A percentile compares a stretch with the other conserved stretches of the same genome.
These are phyloP conservation scores for Venturia pyrina DNA, from an alignment of 2,329 filamentous ascomycete genomes.

Conservation along the genomic window DNA sequence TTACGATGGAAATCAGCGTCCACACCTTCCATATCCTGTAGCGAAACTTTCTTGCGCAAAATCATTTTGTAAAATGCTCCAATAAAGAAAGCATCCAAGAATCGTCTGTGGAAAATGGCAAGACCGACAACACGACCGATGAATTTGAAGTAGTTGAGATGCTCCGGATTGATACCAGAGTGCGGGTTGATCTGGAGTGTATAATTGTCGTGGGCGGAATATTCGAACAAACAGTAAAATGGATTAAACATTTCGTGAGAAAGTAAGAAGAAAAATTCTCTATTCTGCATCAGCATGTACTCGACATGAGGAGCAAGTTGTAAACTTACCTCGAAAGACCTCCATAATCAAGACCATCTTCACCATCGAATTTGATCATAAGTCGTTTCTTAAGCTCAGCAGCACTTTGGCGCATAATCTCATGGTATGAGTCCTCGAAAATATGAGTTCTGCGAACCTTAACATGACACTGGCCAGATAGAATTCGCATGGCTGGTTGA, in stretches of 20 bases:
- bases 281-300: conserved; percentile 20
- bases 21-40: conserved; percentile 97
- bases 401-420: conserved; percentile 93
- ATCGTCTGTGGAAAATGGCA: conserved; percentile 95
- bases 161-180: conserved; percentile 97
- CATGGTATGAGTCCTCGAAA: conserved; percentile 96
- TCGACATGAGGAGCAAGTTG: background rate
- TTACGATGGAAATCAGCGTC: conserved; percentile 97
- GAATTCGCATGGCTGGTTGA: conserved; percentile 88
- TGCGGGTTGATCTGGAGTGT: conserved; percentile 99
- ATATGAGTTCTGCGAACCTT: conserved; percentile 95
- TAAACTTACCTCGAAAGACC: conserved; percentile 65
- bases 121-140: conserved; percentile 94
- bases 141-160: conserved; percentile 99
- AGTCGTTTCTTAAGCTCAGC: conserved; percentile 94
- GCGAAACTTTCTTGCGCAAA: conserved; percentile 77
- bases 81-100: conserved; percentile 98
- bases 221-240: conserved; percentile 99
- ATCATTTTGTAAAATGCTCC: conserved; percentile 99
- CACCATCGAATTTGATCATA: conserved; percentile 99
- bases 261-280: conserved; percentile 98
- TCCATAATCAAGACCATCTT: conserved; percentile 95
- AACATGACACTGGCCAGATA: conserved; percentile 94
- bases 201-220: conserved; percentile 99
- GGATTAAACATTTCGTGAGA: conserved; percentile 99